Evolutionary conservation across 306 rosid genomes (phyloP).

Genomic region (Potentilla sterilis): DNA sequence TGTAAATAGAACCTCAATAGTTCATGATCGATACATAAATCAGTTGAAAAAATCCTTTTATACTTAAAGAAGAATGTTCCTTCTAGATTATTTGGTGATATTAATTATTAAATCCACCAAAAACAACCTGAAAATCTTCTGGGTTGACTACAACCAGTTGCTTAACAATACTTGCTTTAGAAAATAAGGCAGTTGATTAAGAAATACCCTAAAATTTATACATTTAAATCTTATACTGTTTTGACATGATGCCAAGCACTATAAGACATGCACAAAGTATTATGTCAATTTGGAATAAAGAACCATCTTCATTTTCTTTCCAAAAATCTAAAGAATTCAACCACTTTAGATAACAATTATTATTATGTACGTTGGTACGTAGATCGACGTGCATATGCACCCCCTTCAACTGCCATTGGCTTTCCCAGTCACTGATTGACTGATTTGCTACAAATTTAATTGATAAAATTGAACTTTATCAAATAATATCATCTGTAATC

Average conservation of each 20-base stretch:
- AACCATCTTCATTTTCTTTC: neutral
- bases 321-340: neutral
- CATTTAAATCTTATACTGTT: neutral
- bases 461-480: neutral
- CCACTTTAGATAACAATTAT: neutral
- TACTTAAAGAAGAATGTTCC: neutral
- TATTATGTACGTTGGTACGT: too few species aligned
- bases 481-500: neutral
- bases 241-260: neutral
- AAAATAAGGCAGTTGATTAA: neutral
- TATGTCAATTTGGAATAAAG: conserved; percentile 1
- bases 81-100: neutral
- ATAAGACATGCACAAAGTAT: neutral
- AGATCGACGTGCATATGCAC: neutral
- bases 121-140: neutral
- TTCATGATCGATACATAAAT: neutral
- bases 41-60: neutral
- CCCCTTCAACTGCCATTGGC: neutral
- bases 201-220: neutral
- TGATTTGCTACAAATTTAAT: neutral
- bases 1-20: neutral
- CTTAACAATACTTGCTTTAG: neutral
- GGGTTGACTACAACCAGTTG: neutral
- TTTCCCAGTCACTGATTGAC: conserved; percentile 2
- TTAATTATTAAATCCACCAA: neutral